phyloP scores from a whole-genome alignment of 1,139 yeast genomes.

The Pichia norvegensis region DNA sequence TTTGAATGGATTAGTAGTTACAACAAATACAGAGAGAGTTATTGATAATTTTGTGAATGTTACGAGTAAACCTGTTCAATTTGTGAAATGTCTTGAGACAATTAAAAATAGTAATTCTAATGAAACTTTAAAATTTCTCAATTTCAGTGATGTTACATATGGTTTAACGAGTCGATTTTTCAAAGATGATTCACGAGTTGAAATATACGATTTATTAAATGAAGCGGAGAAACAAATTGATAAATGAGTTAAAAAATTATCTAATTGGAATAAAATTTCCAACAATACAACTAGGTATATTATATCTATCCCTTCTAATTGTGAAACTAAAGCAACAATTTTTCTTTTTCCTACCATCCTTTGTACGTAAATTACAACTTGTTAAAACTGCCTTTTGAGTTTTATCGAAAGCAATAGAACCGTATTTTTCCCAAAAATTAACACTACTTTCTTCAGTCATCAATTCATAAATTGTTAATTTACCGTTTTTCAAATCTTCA shows the following conservation, averaged over 20 bases:
- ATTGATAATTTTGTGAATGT: conserved; percentile 24
- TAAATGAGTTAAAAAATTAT: conserved; percentile 7
- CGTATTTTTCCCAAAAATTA: conserved; percentile 97
- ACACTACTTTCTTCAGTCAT: conserved; percentile 97
- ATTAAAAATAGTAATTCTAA: conserved; percentile 3
- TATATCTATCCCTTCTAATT: conserved; percentile 83
- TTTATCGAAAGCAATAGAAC: conserved; percentile 91
- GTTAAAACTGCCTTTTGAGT: conserved; percentile 94
- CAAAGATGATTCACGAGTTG: conserved; percentile 12
- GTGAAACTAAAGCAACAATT: conserved; percentile 95
- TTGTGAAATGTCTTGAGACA: conserved; percentile 25
- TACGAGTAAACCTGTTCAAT: conserved; percentile 27
- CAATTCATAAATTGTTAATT: conserved; percentile 83
- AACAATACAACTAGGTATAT: conserved; percentile 92
- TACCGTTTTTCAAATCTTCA: conserved; percentile 89
- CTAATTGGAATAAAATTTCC: conserved; percentile 88
- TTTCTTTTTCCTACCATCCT: conserved; percentile 72
- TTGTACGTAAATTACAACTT: conserved; percentile 78
- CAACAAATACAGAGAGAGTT: conserved; percentile 15
- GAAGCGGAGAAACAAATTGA: conserved; percentile 7
- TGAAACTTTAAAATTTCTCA: conserved; percentile 18
- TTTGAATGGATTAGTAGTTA: conserved; percentile 21
- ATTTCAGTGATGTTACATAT: conserved; percentile 26
- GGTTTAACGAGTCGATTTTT: conserved; percentile 24
- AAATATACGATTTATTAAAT: conserved; percentile 10